phyloP scores from a whole-genome alignment of 1,284 basidiomycete genomes.

The Ceratobasidium sp. region DNA sequence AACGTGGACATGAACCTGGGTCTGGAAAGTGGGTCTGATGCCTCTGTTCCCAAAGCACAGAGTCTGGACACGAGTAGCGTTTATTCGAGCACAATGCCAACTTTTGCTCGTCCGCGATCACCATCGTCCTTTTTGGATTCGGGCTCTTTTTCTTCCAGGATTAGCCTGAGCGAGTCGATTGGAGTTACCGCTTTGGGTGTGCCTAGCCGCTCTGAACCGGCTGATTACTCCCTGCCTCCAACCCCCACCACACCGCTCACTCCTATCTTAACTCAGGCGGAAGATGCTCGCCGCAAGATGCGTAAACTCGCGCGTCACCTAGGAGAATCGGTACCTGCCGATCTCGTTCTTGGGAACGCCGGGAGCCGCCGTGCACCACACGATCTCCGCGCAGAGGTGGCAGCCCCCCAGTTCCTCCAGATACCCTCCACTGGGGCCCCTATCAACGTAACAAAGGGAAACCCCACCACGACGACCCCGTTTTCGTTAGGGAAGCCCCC shows the following conservation, averaged over 20 bases:
- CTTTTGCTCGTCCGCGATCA: conserved; percentile 34
- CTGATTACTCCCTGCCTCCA: conserved; percentile 24
- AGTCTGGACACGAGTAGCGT: conserved; percentile 19
- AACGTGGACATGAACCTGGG: conserved; percentile 36
- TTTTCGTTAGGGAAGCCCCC: conserved; percentile 32
- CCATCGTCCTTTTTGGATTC: conserved; percentile 22
- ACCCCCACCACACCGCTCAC: conserved; percentile 34
- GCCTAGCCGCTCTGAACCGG: conserved; percentile 1
- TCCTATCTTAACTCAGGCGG: conserved; percentile 25
- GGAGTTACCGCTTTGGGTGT: not conserved
- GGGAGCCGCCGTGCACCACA: conserved; percentile 22
- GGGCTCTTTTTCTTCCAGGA: conserved; percentile 24
- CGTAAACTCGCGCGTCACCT: conserved; percentile 40
- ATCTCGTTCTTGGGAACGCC: conserved; percentile 34
- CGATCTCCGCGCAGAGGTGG: conserved; percentile 12
- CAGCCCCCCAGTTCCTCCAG: conserved; percentile 34
- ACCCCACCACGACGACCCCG: not conserved
- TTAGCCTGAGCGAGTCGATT: conserved; percentile 32
- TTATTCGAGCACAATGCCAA: conserved; percentile 38
- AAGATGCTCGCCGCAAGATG: conserved; percentile 42
- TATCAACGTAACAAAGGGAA: not conserved
- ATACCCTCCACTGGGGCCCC: not conserved
- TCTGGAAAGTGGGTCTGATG: conserved; percentile 21
- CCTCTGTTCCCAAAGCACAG: conserved; percentile 7
- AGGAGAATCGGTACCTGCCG: conserved; percentile 36